These are phyloP conservation scores for Backusella psychrophila DNA, from an alignment of 192 early-diverging fungal species.

Conservation along the genomic window DNA sequence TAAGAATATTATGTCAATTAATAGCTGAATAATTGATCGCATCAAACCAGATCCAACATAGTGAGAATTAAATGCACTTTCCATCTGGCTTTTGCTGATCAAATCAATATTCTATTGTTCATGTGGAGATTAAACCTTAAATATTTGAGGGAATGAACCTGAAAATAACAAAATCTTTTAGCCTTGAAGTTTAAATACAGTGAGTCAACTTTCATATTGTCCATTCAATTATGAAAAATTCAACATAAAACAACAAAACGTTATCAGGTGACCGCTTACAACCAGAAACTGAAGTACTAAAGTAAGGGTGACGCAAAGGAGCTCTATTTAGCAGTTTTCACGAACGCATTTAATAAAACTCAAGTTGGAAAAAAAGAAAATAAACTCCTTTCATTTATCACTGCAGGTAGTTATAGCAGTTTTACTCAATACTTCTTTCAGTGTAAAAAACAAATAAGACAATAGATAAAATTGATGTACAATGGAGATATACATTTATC, in stretches of 20 bases:
- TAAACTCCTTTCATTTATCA: background rate
- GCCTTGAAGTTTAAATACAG: background rate
- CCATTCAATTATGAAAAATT: background rate
- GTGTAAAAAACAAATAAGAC: background rate
- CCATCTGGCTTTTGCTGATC: background rate
- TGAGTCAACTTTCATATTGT: background rate
- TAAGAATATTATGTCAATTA: background rate
- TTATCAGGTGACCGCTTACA: background rate
- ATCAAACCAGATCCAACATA: background rate
- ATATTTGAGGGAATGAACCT: background rate
- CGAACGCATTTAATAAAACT: background rate
- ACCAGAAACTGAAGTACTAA: background rate
- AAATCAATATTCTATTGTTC: background rate
- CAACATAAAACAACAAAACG: background rate
- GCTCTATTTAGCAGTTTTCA: background rate
- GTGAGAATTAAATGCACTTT: background rate
- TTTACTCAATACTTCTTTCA: background rate
- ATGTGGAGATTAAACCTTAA: background rate
- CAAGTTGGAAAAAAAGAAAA: background rate
- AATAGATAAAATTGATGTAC: background rate
- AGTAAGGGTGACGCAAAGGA: background rate
- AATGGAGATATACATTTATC: background rate
- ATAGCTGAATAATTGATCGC: background rate
- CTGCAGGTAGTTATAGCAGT: background rate
- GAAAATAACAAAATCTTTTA: background rate